Evolutionary conservation across 1,284 basidiomycete genomes (phyloP), one percentile per base, ranked within the genome.

Genomic region (Puccinia hordei): DNA sequence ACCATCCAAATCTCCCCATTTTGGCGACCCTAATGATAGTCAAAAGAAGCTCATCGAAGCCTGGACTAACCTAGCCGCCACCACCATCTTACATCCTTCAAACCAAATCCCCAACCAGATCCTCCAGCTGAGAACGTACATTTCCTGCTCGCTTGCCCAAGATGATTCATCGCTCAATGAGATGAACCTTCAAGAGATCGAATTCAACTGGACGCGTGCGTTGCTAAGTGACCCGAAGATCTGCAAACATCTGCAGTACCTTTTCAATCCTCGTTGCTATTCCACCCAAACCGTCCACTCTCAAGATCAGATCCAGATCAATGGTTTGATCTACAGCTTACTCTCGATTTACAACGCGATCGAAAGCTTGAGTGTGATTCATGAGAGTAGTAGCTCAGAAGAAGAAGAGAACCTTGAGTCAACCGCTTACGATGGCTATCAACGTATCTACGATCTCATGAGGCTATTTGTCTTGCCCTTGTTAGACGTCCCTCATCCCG

Each of bases 381-480:
- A 72, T 24, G 77, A 59, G 75, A 51, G 35, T 38, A 55, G 8
- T n/a, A 57, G n/a, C n/a, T n/a, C n/a, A 24, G 27, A 46, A 38
- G 38, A 41, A 57, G 46, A 57, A 49, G 35, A 27, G 17, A 27
- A 33, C 24, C 15, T 6, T 10, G 35, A 2, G 5, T 61, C 68
- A 24, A 49, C 61, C 24, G n/a, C n/a, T n/a, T n/a, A n/a, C n/a
- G n/a, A n/a, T n/a, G 24, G 72, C 4, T 73, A 73, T 46, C 13
- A 38, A 55, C 51, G 57, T 33, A 61, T 73, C 24, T 59, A 59
- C 44, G 65, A 77, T 33, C 61, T 65, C 22, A 46, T 79, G 27
- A 41, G 55, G 22, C 35, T 79, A n/a, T 79, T 79, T 63, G 55
- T 79, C 24, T 33, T 72, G 10, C 77, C 77, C 30, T 59, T 79